A percentile compares a stretch with the other conserved stretches of the same genome.
Evolutionary conservation across 2,329 filamentous ascomycete species (phyloP).

Genomic region (Calycina marina): DNA sequence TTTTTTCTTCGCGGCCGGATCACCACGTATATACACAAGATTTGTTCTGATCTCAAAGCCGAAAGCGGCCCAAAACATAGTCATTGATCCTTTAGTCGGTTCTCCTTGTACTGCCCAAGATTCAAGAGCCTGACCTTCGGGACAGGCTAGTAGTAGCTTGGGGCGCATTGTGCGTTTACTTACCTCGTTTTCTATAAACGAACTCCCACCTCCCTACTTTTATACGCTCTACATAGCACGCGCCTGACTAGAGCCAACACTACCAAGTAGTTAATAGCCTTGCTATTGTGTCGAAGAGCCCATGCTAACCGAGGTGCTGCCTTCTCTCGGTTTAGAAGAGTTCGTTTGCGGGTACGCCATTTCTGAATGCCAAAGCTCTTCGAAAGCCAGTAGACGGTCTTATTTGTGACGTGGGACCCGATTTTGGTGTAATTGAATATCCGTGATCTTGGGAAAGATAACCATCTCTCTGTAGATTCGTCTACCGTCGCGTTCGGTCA

Average conservation of each 20-base stretch:
- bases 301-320: not conserved
- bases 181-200: slow-evolving; percentile 1
- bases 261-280: slow-evolving; percentile 1
- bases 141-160: not conserved
- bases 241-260: slow-evolving; percentile 1
- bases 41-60: slow-evolving; percentile 1
- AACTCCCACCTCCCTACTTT: not conserved
- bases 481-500: not conserved
- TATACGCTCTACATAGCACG: slow-evolving; percentile 2
- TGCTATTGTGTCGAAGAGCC: slow-evolving; percentile 1
- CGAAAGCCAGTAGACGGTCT: not conserved
- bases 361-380: not conserved
- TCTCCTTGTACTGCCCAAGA: not conserved
- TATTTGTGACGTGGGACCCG: not conserved
- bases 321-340: not conserved
- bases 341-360: not conserved
- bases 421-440: too few relatives aligned
- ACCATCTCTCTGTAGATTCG: not conserved
- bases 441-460: not conserved
- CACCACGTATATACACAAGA: slow-evolving; percentile 3
- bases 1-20: too few relatives aligned
- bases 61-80: slow-evolving; percentile 6
- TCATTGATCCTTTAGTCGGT: slow-evolving; percentile 1
- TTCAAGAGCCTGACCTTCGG: not conserved
- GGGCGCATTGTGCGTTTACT: not conserved